These are phyloP conservation scores for Penicillium argentinense DNA, from an alignment of 495 filamentous ascomycete species.

Conservation along the genomic window DNA sequence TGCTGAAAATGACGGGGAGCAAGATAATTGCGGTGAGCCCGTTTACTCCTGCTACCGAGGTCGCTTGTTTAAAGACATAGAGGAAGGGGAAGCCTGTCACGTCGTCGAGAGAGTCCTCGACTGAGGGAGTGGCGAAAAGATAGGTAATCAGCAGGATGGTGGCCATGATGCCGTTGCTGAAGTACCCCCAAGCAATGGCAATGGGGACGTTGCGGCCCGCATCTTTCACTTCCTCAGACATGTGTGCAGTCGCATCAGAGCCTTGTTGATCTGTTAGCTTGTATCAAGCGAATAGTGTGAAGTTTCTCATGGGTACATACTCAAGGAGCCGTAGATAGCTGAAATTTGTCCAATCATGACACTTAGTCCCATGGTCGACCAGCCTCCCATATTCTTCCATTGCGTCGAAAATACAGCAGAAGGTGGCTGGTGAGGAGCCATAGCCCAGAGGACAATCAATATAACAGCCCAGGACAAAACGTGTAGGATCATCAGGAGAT, in stretches of 20 bases:
- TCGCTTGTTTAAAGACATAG: conserved; percentile 22
- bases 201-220: conserved; percentile 36
- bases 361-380: conserved; percentile 45
- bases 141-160: conserved; percentile 37
- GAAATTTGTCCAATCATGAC: conserved; percentile 50
- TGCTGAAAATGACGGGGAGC: conserved; percentile 33
- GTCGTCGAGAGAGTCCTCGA: conserved; percentile 28
- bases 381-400: conserved; percentile 47
- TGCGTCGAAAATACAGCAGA: conserved; percentile 42
- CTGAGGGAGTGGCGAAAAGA: conserved; percentile 36
- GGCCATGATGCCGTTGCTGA: conserved; percentile 37
- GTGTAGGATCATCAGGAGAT: conserved; percentile 38
- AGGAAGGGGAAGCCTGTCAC: conserved; percentile 29
- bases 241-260: conserved; percentile 34
- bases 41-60: conserved; percentile 19
- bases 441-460: conserved; percentile 36
- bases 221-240: conserved; percentile 46
- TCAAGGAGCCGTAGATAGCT: conserved; percentile 33
- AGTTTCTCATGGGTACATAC: conserved; percentile 8
- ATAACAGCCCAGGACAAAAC: conserved; percentile 36
- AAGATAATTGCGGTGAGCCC: conserved; percentile 30
- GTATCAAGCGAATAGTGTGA: no score
- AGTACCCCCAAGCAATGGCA: conserved; percentile 39
- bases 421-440: conserved; percentile 34
- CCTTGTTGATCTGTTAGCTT: conserved; percentile 10